These are phyloP conservation scores for Flaveria floridana DNA, from an alignment of 140 eudicot genomes.

Conservation along the genomic window DNA sequence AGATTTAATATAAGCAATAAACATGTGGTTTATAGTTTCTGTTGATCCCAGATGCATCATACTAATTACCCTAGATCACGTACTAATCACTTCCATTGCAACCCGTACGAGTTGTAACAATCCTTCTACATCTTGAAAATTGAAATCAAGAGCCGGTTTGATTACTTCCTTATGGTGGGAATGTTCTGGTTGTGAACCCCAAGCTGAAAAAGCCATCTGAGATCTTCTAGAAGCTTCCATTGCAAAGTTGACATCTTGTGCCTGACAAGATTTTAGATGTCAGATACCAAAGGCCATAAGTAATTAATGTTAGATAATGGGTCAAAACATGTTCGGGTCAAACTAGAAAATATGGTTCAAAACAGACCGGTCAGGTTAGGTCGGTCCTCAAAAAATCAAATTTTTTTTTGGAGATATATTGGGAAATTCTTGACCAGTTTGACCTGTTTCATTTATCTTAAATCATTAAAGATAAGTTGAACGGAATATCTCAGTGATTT, in stretches of 20 bases:
- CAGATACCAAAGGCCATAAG: slow-evolving; percentile 10
- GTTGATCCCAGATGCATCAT: slow-evolving; percentile 18
- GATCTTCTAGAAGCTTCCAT: slow-evolving; percentile 97
- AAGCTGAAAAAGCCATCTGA: slow-evolving; percentile 64
- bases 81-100: slow-evolving; percentile 77
- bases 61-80: slow-evolving; percentile 30
- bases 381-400: not conserved
- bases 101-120: slow-evolving; percentile 74
- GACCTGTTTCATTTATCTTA: not conserved
- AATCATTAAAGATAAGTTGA: not conserved
- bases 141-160: slow-evolving; percentile 84
- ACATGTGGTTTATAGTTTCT: slow-evolving; percentile 11
- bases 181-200: slow-evolving; percentile 55
- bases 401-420: not conserved
- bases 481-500: not conserved
- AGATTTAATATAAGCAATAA: slow-evolving; percentile 20
- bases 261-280: slow-evolving; percentile 43
- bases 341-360: not conserved
- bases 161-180: slow-evolving; percentile 53
- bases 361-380: not conserved
- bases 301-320: not conserved
- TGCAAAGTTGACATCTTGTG: slow-evolving; percentile 77
- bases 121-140: slow-evolving; percentile 81
- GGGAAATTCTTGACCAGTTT: not conserved
- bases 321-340: not conserved